Base-by-base conservation (phyloP, 805 yeast genomes). In the Ogataea saltuana region DNA sequence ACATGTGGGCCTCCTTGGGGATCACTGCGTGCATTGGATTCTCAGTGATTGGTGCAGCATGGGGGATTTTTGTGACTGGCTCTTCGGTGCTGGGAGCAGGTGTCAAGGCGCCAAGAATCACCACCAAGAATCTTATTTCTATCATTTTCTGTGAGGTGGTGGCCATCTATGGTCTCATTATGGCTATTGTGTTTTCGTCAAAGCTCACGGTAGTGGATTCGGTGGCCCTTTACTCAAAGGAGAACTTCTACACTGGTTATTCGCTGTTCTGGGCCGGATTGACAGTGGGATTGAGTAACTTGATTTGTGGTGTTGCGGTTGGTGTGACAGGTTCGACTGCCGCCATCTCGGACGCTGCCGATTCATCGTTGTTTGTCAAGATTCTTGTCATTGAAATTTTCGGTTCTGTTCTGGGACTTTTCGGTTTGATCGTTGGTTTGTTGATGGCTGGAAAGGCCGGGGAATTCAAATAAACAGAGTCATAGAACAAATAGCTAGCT, bases 251-350 rank as follows among this genome's bases (percentile, higher is more conserved):
- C 69, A 93, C 99, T 4, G 99, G 99, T 6, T 93, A 81, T 63
- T 81, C 98, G 6, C 74, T 93, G 49, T 93, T 93, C 67, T 93
- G 99, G 99, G 99, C 97, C 19, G 99, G 99, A 21, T 61, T 90
- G 39, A 93, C 99, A 4, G 99, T 93, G 38, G 99, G 99, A 29
- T 64, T 87, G 23, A 82, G 95, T 58, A 93, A 93, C 68, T 77
- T 93, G 64, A 84, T 93, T 46, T 93, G 99, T 76, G 99, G 99
- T 71, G 74, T 93, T 43, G 91, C 97, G 3, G 99, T 93, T 37
- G 99, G 99, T 50, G 76, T 93, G 49, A 93, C 99, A 12, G 99
- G 99, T 37, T 83, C 98, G 19, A 93, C 97, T n/a, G 99, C 98
- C 26, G 99, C 99, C 30, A 80, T 93, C 49, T 81, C 95, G 33